Evolutionary conservation across 306 rosid species (phyloP), one percentile per base, ranked within the genome.

Genomic region (Psophocarpus tetragonolobus): DNA sequence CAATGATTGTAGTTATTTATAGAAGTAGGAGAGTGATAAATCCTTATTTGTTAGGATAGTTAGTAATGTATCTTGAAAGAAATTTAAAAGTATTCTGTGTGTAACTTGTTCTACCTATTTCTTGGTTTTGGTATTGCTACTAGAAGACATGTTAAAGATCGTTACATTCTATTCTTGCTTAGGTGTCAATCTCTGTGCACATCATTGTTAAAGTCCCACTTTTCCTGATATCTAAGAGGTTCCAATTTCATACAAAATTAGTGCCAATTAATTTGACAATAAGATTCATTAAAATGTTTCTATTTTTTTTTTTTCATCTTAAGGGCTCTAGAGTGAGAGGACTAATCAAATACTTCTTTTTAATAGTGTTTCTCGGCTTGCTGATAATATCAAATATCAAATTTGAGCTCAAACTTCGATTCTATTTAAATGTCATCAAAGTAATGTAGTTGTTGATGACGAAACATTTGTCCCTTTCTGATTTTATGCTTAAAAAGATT

Each of bases 151-250:
- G 3, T 26, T 60, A 13, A 15, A n/a, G 48, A 47, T 79, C 35
- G 29, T 23, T 24, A 15, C 4, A 45, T 33, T 60, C 23, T 60
- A 32, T n/a, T 71, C 41, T 47, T 45, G 33, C 39, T 1, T 11
- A n/a, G 17, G 53, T 42, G 30, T 60, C 23, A 58, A 8, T 69
- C 57, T 56, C 71, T 15, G 9, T 60, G n/a, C 45, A 42, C 23
- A 15, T 44, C 41, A 39, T 77, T 33, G 27, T 18, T 56, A 48
- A 13, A 12, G 44, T 23, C 15, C 57, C 48, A 75, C 36, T 47
- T 65, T 64, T 76, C 23, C 41, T 21, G 20, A n/a, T 76, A 75
- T 20, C 18, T 35, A 24, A 76, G 30, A 62, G 73, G 45, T 53
- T 47, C 41, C 21, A 80, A 35, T 65, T 73, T 80, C 68, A 23